Evolutionary conservation across 2,329 filamentous ascomycete species (phyloP).

Genomic region (Parastagonospora avenae): DNA sequence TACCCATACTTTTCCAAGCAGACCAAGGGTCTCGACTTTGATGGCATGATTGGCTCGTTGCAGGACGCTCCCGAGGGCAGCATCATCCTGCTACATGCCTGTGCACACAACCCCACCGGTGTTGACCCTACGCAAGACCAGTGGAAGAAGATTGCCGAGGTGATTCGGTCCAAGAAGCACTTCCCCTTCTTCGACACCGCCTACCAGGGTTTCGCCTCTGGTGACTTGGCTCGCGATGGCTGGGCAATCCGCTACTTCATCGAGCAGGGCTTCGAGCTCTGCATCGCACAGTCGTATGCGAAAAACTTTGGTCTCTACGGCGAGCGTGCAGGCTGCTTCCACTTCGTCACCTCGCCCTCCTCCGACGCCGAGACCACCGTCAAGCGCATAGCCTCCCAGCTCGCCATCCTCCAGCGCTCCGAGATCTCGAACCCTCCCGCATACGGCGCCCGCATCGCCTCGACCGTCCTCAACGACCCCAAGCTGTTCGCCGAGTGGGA

Average conservation of each 20-base stretch:
- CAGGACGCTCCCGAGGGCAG: constrained; percentile 73
- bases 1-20: constrained; percentile 94
- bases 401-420: constrained; percentile 91
- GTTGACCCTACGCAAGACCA: constrained; percentile 93
- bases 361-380: constrained; percentile 67
- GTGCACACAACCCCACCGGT: constrained; percentile 97
- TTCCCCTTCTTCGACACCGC: constrained; percentile 99
- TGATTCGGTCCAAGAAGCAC: constrained; percentile 78
- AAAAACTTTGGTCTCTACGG: constrained; percentile 83
- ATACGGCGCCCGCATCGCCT: constrained; percentile 89
- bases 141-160: constrained; percentile 84
- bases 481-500: constrained; percentile 89
- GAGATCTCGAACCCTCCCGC: constrained; percentile 97
- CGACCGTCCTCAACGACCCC: constrained; percentile 80
- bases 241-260: constrained; percentile 95
- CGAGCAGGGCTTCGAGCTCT: constrained; percentile 79
- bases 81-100: constrained; percentile 90
- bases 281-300: constrained; percentile 59
- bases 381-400: constrained; percentile 77
- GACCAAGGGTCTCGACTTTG: constrained; percentile 90
- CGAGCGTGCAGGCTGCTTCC: constrained; percentile 94
- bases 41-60: constrained; percentile 79
- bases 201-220: constrained; percentile 97
- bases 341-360: constrained; percentile 79
- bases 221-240: constrained; percentile 81